Evolutionary conservation across 169 alveolate genomes (phyloP).

Genomic region (Plasmodium ovale): DNA sequence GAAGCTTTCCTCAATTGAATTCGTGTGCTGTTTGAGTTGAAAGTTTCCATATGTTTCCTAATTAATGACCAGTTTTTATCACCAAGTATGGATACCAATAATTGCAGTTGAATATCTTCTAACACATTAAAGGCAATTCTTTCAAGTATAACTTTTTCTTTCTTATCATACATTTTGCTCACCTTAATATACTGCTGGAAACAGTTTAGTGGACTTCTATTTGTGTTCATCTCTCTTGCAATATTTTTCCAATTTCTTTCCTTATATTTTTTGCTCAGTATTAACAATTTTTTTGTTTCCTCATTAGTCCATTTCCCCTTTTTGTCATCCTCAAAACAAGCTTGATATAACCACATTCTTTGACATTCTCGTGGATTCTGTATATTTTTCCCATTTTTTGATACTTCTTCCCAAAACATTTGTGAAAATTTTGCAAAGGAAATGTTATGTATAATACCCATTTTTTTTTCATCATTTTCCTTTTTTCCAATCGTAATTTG

Average conservation of each 20-base stretch:
- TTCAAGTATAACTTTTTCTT: conserved; percentile 26
- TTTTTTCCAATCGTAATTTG: not conserved
- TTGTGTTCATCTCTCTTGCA: conserved; percentile 70
- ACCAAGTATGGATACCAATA: conserved; percentile 67
- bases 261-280: conserved; percentile 38
- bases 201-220: conserved; percentile 68
- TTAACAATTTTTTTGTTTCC: conserved; percentile 42
- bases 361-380: conserved; percentile 53
- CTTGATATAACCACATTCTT: conserved; percentile 61
- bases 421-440: conserved; percentile 18
- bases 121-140: conserved; percentile 72
- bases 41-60: conserved; percentile 55
- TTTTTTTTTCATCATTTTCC: not conserved
- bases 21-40: conserved; percentile 31
- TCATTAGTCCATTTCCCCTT: conserved; percentile 59
- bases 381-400: conserved; percentile 7
- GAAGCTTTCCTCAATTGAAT: conserved; percentile 17
- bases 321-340: conserved; percentile 65
- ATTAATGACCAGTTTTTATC: conserved; percentile 62
- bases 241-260: conserved; percentile 39
- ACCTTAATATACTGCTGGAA: conserved; percentile 58
- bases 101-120: conserved; percentile 72
- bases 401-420: conserved; percentile 47
- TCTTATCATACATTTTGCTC: conserved; percentile 47
- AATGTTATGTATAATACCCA: not conserved